Conservation (phyloP, 106 monocot species). For the Hemerocallis citrina region DNA sequence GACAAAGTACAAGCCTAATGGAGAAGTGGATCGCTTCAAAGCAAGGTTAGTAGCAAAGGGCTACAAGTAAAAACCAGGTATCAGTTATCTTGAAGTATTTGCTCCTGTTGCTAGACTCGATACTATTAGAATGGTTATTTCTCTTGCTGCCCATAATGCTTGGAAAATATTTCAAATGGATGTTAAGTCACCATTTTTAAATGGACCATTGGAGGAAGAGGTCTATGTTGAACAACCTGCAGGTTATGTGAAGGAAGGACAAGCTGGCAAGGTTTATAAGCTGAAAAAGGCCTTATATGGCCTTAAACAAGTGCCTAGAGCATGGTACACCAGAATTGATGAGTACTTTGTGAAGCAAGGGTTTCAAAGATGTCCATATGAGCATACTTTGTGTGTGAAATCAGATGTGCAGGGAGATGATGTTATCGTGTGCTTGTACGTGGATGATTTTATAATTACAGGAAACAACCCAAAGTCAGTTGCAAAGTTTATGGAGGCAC, state of each 20-base stretch:
- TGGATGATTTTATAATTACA: background rate
- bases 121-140: background rate
- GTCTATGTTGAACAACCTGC: background rate
- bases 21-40: background rate
- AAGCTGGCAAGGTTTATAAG: background rate
- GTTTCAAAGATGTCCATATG: slow-evolving; percentile 3
- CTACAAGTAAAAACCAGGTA: background rate
- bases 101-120: background rate
- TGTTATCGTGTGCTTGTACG: background rate
- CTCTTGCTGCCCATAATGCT: background rate
- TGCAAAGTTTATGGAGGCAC: background rate
- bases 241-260: background rate
- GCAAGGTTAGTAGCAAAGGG: background rate
- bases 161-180: slow-evolving; percentile 7
- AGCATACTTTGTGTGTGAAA: slow-evolving; percentile 1
- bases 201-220: background rate
- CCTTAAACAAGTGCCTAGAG: background rate
- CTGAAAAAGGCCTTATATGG: background rate
- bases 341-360: background rate
- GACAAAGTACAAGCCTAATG: background rate
- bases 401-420: background rate
- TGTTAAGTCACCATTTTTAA: slow-evolving; percentile 2
- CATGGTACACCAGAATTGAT: background rate
- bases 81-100: background rate
- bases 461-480: background rate